Evolutionary conservation across 2,329 filamentous ascomycete species (phyloP).

Genomic region (Metarhizium humberi): DNA sequence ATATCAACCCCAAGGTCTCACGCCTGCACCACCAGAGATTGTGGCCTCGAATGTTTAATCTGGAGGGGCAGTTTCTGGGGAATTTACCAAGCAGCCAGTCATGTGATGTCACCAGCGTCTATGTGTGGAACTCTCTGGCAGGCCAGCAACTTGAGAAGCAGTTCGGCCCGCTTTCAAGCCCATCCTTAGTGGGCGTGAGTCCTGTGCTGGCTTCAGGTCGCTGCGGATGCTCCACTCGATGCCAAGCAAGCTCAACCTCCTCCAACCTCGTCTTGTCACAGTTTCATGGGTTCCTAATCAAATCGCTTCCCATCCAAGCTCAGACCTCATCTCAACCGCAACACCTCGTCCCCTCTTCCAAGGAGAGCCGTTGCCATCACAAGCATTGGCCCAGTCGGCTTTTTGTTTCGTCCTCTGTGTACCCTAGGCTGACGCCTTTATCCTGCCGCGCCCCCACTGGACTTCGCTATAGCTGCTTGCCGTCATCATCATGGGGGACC

Average conservation of each 20-base stretch:
- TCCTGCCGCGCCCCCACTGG: slow-evolving; percentile 13
- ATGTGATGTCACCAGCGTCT: slow-evolving; percentile 28
- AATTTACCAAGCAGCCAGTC: slow-evolving; percentile 16
- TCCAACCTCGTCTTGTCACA: slow-evolving; percentile 24
- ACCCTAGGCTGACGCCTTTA: slow-evolving; percentile 2
- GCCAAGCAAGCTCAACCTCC: slow-evolving; percentile 28
- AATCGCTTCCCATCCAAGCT: slow-evolving; percentile 1
- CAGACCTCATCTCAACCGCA: not conserved
- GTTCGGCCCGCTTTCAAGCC: not conserved
- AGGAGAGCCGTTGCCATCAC: not conserved
- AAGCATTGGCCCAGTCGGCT: not conserved
- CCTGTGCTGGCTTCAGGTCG: slow-evolving; percentile 9
- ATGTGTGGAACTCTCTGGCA: too few relatives aligned
- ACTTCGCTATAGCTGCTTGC: slow-evolving; percentile 8
- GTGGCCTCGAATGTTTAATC: not conserved
- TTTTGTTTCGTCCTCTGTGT: not conserved
- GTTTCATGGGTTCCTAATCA: slow-evolving; percentile 7
- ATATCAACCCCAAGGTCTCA: too few relatives aligned
- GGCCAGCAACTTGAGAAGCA: too few relatives aligned
- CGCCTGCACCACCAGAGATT: too few relatives aligned
- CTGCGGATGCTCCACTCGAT: slow-evolving; percentile 20
- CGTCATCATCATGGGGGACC: slow-evolving; percentile 39
- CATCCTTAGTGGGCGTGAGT: slow-evolving; percentile 11
- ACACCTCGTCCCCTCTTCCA: not conserved
- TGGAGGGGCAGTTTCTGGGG: not conserved